Base-by-base conservation (phyloP, 345 rosid species). In the Stellera chamaejasme region DNA sequence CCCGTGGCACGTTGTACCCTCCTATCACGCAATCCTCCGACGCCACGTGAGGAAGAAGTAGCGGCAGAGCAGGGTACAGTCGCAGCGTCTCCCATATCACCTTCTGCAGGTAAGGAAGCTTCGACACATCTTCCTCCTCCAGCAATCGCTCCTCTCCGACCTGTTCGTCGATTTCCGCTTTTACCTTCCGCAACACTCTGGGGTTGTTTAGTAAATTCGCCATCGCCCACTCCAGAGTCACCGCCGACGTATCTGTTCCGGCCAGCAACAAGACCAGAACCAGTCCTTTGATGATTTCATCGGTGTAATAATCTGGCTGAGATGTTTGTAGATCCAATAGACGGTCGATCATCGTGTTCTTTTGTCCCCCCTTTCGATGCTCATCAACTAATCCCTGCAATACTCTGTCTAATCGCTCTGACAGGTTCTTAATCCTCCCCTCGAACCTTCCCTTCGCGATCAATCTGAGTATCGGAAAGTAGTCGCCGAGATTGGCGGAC, bases 181-280 rank as follows among this genome's bases (percentile, higher is more conserved):
- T 52, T 1, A 51, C 57, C 5, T 52, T 61, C 45, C 52, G 3
- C 23, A 52, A 4, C 1, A 52, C 52, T 15, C 45, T 13, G 1
- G 65, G 50, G 23, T 61, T 50, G 7, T 61, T 61, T 2, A 61
- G 32, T 12, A 52, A 28, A 28, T 61, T 52, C 14, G 65, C 13
- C 65, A 61, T 61, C 32, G 65, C 65, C 65, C 65, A 61, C 2
- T 61, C 58, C 32, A 52, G 11, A 43, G 65, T 61, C 10, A 61
- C 57, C 7, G 65, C 56, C 2, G 58, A 45, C 16, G 65, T 61
- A 12, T 52, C 65, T 11, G 65, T 61, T 27, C 65, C 65, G 2
- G 65, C 65, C 2, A 52, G n/a, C 28, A 61, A 2, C 9, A 61
- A 14, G 6, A 28, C 63, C 43, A 52, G 2, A 52, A 7, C 15